Percentiles rank a stretch among this genome's conserved stretches.
Conservation (phyloP, 495 filamentous ascomycete species). For the Tuber umbilicatum region DNA sequence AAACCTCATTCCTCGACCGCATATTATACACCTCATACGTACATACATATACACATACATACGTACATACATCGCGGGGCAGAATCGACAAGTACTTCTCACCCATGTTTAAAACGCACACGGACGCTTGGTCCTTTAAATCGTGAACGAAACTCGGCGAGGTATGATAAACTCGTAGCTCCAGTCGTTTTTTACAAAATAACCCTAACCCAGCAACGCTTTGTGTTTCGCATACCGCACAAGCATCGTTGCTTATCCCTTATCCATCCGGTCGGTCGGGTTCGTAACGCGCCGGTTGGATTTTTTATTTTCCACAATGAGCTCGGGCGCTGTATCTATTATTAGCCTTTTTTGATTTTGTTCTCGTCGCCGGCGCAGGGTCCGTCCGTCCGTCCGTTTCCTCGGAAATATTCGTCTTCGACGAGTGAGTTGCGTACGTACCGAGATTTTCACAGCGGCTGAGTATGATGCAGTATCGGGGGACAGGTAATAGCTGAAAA, state of each 20-base stretch:
- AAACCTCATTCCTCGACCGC: neutral
- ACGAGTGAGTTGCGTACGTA: neutral
- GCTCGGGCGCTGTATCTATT: neutral
- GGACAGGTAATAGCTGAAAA: neutral
- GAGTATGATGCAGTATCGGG: slow-evolving; percentile 1
- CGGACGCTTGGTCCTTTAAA: neutral
- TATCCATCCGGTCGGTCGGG: slow-evolving; percentile 1
- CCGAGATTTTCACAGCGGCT: neutral
- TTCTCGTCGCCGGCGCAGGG: neutral
- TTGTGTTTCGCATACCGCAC: no score
- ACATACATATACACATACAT: neutral
- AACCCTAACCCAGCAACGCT: neutral
- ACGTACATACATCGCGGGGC: neutral
- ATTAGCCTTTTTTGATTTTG: neutral
- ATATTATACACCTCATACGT: neutral
- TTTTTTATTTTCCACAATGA: neutral
- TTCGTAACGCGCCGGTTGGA: neutral
- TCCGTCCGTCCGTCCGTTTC: no score
- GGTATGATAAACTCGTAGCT: neutral
- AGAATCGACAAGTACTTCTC: neutral
- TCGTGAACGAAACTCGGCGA: neutral
- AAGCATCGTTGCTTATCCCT: neutral
- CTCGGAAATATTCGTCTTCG: no score
- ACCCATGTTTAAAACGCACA: neutral
- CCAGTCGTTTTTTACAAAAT: neutral